These are phyloP conservation scores for Mercurialis annua DNA, from an alignment of 345 rosid species.

Conservation along the genomic window DNA sequence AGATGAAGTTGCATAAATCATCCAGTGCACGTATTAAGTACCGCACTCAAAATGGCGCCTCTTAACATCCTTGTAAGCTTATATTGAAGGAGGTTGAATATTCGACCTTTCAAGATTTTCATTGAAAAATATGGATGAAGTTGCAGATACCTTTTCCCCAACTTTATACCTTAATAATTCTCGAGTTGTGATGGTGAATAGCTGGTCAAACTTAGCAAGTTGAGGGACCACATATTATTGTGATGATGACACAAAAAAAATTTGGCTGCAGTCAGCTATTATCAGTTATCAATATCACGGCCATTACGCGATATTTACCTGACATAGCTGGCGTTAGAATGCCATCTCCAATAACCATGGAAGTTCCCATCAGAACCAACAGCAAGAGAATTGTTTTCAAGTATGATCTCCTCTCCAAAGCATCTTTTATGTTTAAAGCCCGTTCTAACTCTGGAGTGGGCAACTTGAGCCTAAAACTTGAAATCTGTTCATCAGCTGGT, in stretches of 20 bases:
- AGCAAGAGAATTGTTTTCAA: constrained; percentile 73
- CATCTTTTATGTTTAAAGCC: constrained; percentile 73
- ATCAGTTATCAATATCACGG: not conserved
- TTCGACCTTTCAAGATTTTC: not conserved
- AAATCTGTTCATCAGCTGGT: constrained; percentile 87
- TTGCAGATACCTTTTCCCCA: not conserved
- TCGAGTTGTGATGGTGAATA: not conserved
- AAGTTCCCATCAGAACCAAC: constrained; percentile 92
- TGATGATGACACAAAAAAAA: not conserved
- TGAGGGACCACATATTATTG: not conserved
- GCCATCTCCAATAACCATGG: constrained; percentile 96
- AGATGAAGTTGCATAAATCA: not conserved
- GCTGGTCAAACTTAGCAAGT: not conserved
- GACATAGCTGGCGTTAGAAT: constrained; percentile 95
- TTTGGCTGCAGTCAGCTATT: not conserved
- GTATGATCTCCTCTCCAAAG: constrained; percentile 62
- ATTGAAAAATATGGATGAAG: not conserved
- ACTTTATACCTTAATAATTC: not conserved
- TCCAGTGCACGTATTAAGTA: not conserved
- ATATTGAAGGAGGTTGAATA: not conserved
- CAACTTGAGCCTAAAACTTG: constrained; percentile 83
- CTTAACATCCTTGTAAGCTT: constrained; percentile 1
- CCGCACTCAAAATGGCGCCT: not conserved
- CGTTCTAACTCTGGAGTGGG: constrained; percentile 95
- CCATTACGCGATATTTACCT: constrained; percentile 40